Evolutionary conservation across 495 filamentous ascomycete species (phyloP).

Genomic region (Filosporella fistucella): DNA sequence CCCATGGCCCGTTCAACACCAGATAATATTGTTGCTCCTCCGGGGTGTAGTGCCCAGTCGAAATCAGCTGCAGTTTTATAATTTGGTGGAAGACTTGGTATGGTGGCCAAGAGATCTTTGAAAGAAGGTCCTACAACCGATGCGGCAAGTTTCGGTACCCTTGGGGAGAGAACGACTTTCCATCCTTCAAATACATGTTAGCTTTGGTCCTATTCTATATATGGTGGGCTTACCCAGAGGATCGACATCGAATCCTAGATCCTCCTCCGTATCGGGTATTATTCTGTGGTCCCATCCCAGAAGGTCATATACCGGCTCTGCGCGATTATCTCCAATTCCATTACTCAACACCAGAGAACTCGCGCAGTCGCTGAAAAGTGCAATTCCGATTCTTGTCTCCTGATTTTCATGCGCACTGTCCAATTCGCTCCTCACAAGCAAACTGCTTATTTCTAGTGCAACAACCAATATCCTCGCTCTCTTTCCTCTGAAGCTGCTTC

Average conservation of each 20-base stretch:
- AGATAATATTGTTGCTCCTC: slow-evolving; percentile 58
- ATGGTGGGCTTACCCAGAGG: slow-evolving; percentile 34
- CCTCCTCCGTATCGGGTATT: slow-evolving; percentile 48
- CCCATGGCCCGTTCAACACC: slow-evolving; percentile 49
- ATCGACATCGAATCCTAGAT: slow-evolving; percentile 57
- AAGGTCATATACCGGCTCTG: slow-evolving; percentile 45
- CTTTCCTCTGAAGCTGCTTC: slow-evolving; percentile 43
- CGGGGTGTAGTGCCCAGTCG: slow-evolving; percentile 68
- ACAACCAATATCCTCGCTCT: slow-evolving; percentile 54
- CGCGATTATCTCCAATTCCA: slow-evolving; percentile 30
- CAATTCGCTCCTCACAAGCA: slow-evolving; percentile 54
- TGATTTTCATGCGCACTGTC: slow-evolving; percentile 47
- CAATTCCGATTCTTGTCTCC: slow-evolving; percentile 50
- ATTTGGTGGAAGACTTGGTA: slow-evolving; percentile 34
- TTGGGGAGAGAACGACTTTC: slow-evolving; percentile 56
- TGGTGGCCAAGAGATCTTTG: slow-evolving; percentile 34
- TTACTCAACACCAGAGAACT: slow-evolving; percentile 56
- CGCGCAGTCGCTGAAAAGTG: slow-evolving; percentile 62
- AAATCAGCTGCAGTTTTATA: slow-evolving; percentile 45
- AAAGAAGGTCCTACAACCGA: slow-evolving; percentile 45
- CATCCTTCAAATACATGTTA: slow-evolving; percentile 30
- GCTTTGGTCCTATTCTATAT: not conserved
- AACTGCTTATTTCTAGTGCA: slow-evolving; percentile 56
- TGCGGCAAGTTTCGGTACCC: slow-evolving; percentile 48
- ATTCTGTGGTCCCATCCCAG: slow-evolving; percentile 55